Base-by-base conservation (phyloP, 2,329 filamentous ascomycete species). In the Xylariaceae sp. region DNA sequence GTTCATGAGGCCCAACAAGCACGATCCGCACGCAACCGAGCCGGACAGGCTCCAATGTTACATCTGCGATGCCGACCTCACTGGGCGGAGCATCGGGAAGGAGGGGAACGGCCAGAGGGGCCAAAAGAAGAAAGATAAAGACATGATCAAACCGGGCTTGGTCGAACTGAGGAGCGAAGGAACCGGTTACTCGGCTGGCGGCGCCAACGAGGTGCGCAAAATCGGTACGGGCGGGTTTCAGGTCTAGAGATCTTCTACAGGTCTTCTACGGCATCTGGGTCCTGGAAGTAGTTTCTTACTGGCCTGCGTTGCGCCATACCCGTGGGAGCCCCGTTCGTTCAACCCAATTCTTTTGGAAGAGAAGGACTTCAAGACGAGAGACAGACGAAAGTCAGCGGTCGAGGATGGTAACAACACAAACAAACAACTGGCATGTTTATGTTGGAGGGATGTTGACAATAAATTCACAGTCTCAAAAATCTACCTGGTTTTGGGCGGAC, bases 161-260 rank as follows among this genome's bases (percentile, higher is more conserved):
- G 81, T 96, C 3, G 78, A 85, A 55, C 74, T 97, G 34, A 81
- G 77, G 50, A 86, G 83, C 24, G 90, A 96, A 53, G 90, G 90
- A 1, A 97, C 90, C 0, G 90, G 90, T 0, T 97, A 95, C 62
- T 89, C 90, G 4, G 85, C 87, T 4, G 82, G 83, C n/a, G 90
- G 92, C 3, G 76, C 77, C 36, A 94, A 84, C 56, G 46, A 85
- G 52, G 88, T 94, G 12, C 84, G 85, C 63, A 92, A 82, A 60
- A 67, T 74, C 3, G 83, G 85, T 0, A 79, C 94, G 13, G 83
- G 82, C 0, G 38, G 40, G 12, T 95, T 95, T 61, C 86, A 94
- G 59, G 90, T 86, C 58, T 92, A 58, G 68, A 24, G 16, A 9
- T 13, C 23, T 34, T 36, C 23, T 11, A 31, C 23, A 27, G 34